Conservation (phyloP, 345 rosid genomes). For the Hypericum androsaemum region DNA sequence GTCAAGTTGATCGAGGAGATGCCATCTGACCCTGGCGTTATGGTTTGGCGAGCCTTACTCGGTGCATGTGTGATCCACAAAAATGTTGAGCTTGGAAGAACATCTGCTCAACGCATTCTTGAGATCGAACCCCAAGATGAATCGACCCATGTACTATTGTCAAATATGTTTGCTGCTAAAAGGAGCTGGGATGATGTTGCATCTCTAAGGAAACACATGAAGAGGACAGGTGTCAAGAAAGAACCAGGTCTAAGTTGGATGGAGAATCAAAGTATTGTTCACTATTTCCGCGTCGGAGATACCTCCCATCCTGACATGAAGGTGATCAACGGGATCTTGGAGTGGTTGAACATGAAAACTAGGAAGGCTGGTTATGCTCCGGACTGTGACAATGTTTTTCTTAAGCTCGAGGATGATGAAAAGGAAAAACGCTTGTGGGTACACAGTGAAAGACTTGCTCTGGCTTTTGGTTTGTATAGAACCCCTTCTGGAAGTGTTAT, state of each 20-base stretch:
- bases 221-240: slow-evolving; percentile 57
- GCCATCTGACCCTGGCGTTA: slow-evolving; percentile 54
- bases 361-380: slow-evolving; percentile 56
- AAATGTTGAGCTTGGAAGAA: slow-evolving; percentile 49
- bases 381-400: slow-evolving; percentile 39
- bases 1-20: slow-evolving; percentile 54
- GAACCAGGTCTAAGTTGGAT: slow-evolving; percentile 89
- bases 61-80: slow-evolving; percentile 70
- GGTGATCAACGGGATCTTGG: slow-evolving; percentile 63
- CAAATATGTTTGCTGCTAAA: slow-evolving; percentile 67
- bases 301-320: slow-evolving; percentile 59
- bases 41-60: slow-evolving; percentile 82
- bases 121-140: slow-evolving; percentile 67
- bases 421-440: slow-evolving; percentile 62
- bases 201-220: slow-evolving; percentile 62
- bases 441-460: slow-evolving; percentile 83
- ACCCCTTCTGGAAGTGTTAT: slow-evolving; percentile 38
- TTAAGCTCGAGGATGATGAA: slow-evolving; percentile 44
- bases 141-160: slow-evolving; percentile 58
- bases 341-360: slow-evolving; percentile 71
- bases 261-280: slow-evolving; percentile 53
- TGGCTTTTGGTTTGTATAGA: slow-evolving; percentile 57
- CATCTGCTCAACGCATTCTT: slow-evolving; percentile 48
- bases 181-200: slow-evolving; percentile 58
- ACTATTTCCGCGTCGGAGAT: slow-evolving; percentile 60